Evolutionary conservation across 148 eudicot genomes (phyloP).

Genomic region (Mesembryanthemum crystallinum): DNA sequence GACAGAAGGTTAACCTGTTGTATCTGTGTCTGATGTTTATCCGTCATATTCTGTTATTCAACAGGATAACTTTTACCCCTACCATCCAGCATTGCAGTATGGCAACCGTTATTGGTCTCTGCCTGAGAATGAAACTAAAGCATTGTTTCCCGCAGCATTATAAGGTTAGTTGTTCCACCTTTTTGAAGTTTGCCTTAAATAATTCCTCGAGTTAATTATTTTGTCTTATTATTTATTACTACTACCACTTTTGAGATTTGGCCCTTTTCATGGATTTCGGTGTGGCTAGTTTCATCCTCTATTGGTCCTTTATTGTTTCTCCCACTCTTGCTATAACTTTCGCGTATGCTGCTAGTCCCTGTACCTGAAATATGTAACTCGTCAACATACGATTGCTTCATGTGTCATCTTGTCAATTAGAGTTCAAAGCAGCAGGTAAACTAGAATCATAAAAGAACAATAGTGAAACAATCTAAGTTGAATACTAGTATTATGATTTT

Average conservation of each 20-base stretch:
- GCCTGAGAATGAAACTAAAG: slow-evolving; percentile 76
- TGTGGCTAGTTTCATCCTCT: neutral
- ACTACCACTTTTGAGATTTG: neutral
- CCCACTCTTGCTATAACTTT: neutral
- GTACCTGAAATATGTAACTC: neutral
- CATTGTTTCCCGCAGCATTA: slow-evolving; percentile 82
- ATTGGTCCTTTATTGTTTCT: neutral
- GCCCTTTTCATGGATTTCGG: neutral
- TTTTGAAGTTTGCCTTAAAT: neutral
- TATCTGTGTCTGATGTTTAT: neutral
- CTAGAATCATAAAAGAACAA: neutral
- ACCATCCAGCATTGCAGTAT: slow-evolving; percentile 90
- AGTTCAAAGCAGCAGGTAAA: neutral
- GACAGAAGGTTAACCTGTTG: neutral
- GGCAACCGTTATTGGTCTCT: slow-evolving; percentile 89
- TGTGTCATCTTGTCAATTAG: neutral
- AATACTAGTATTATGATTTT: neutral
- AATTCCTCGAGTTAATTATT: neutral
- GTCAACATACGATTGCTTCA: neutral
- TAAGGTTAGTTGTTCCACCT: slow-evolving; percentile 45
- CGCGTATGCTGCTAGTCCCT: neutral
- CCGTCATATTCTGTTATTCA: slow-evolving; percentile 6
- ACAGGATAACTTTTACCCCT: slow-evolving; percentile 89
- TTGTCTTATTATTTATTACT: neutral
- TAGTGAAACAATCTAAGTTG: neutral